Percentiles rank a stretch among this genome's conserved stretches.
These are phyloP conservation scores for Vaccinium darrowii DNA, from an alignment of 148 eudicot genomes.

Conservation along the genomic window DNA sequence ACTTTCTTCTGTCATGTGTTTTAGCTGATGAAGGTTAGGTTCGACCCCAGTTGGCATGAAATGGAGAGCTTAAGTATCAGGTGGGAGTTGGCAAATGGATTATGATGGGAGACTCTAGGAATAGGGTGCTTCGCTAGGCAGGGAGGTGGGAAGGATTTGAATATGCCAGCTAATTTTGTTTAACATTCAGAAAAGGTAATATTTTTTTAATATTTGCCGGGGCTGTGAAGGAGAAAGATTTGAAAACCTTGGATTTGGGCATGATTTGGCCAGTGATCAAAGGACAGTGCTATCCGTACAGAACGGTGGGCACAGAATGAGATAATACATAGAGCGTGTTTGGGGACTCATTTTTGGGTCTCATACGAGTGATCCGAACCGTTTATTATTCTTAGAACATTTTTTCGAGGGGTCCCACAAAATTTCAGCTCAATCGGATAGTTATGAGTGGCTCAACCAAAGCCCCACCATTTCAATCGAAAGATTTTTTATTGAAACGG, in stretches of 20 bases:
- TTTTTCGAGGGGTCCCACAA: no score
- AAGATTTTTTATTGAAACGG: no score
- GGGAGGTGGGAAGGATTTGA: not conserved
- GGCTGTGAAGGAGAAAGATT: not conserved
- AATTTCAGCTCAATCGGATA: no score
- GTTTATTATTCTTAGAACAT: no score
- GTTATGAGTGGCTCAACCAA: no score
- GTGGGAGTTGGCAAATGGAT: not conserved
- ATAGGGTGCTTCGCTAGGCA: slow-evolving; percentile 6
- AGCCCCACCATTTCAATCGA: no score
- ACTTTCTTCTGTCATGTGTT: not conserved
- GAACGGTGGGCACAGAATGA: no score
- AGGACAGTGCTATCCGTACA: no score
- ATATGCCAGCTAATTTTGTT: not conserved
- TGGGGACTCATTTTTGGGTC: no score
- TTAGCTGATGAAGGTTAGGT: not conserved
- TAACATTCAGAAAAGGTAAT: not conserved
- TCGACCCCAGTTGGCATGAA: not conserved
- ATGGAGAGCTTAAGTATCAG: not conserved
- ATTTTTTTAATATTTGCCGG: not conserved
- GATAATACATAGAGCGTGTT: no score
- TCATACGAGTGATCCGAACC: no score
- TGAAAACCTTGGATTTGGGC: not conserved
- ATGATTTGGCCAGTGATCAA: not conserved
- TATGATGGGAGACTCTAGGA: not conserved